These are phyloP conservation scores for Debaryomycetaceae sp. DNA, from an alignment of 1,139 yeast species.

Conservation along the genomic window DNA sequence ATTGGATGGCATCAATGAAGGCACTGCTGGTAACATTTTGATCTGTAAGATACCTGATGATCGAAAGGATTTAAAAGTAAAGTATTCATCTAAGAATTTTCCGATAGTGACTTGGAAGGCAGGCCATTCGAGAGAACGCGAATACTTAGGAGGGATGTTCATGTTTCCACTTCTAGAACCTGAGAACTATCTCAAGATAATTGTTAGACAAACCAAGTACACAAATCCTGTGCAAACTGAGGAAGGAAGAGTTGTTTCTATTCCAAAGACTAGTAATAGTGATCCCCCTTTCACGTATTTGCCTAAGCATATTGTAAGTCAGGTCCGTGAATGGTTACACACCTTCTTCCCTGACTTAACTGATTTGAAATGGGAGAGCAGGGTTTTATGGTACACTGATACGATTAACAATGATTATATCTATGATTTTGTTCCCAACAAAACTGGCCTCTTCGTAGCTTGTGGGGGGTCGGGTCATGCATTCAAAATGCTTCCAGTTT, in stretches of 20 bases:
- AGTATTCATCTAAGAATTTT: slow-evolving; percentile 20
- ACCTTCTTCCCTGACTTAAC: slow-evolving; percentile 10
- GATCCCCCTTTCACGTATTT: slow-evolving; percentile 5
- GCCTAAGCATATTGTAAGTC: slow-evolving; percentile 5
- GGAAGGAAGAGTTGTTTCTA: slow-evolving; percentile 6
- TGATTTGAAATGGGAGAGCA: slow-evolving; percentile 5
- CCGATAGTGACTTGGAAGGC: slow-evolving; percentile 24
- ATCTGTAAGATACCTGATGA: slow-evolving; percentile 20
- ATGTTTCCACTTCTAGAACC: slow-evolving; percentile 21
- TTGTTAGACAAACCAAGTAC: slow-evolving; percentile 7
- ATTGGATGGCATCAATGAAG: slow-evolving; percentile 29
- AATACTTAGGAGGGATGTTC: slow-evolving; percentile 18
- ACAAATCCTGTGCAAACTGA: slow-evolving; percentile 8
- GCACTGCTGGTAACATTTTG: slow-evolving; percentile 29
- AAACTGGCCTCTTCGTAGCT: slow-evolving; percentile 34
- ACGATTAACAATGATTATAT: slow-evolving; percentile 40
- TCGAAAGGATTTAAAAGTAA: slow-evolving; percentile 19
- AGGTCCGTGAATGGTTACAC: slow-evolving; percentile 2
- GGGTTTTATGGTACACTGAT: slow-evolving; percentile 39
- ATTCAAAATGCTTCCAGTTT: slow-evolving; percentile 31
- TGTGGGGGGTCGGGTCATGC: slow-evolving; percentile 48
- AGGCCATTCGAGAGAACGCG: slow-evolving; percentile 1
- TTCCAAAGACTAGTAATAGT: slow-evolving; percentile 5
- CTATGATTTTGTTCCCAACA: slow-evolving; percentile 36
- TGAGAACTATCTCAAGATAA: slow-evolving; percentile 8